Evolutionary conservation across 164 flowering plant species (phyloP).

Genomic region (Stephania cephalantha): DNA sequence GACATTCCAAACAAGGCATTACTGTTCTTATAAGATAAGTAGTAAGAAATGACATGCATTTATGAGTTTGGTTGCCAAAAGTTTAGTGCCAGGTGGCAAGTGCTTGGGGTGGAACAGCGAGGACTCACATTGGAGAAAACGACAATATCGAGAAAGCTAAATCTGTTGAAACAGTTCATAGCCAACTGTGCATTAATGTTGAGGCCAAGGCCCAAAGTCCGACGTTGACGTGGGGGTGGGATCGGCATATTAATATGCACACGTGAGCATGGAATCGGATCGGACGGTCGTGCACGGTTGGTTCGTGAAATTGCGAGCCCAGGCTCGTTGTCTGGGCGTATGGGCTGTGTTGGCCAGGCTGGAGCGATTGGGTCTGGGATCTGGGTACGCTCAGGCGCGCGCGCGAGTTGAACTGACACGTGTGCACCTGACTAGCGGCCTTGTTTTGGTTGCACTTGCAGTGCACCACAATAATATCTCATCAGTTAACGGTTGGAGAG

Average conservation of each 20-base stretch:
- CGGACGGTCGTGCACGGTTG: too few species aligned
- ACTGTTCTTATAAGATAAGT: background rate
- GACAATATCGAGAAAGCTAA: background rate
- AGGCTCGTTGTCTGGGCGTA: background rate
- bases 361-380: background rate
- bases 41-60: background rate
- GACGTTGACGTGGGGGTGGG: background rate
- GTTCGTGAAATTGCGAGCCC: too few species aligned
- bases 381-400: too few species aligned
- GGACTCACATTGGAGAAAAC: background rate
- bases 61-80: background rate
- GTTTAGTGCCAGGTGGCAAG: background rate
- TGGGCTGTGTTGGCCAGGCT: constrained; percentile 5
- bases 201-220: background rate
- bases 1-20: too few species aligned
- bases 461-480: too few species aligned
- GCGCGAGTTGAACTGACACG: background rate
- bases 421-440: background rate
- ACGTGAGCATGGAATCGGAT: background rate
- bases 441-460: too few species aligned
- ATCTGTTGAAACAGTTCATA: background rate
- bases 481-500: constrained; percentile 12
- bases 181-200: background rate
- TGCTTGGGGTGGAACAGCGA: background rate
- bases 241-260: background rate